Evolutionary conservation across 1,284 basidiomycete genomes (phyloP), one percentile per base, ranked within the genome.

Genomic region (Vanrija sp.): DNA sequence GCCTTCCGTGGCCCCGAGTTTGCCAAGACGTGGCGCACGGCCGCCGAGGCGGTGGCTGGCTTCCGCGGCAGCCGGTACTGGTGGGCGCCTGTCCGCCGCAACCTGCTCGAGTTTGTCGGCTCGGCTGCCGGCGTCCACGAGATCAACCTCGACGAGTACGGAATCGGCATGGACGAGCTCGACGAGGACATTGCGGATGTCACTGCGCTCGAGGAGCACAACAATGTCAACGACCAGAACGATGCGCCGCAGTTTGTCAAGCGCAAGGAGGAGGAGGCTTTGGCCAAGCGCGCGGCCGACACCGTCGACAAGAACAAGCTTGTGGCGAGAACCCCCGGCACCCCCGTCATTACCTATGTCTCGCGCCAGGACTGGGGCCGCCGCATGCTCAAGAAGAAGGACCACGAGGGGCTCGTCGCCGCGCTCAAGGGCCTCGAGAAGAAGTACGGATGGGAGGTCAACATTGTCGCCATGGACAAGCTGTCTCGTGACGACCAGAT

Each of bases 321-420:
- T 29, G 39, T 55, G 21, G 39, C 12, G 56, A 63, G 40, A 42
- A 51, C 25, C 38, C 53, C 64, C 15, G 68, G 68, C 29, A 75
- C 71, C 57, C 80, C 76, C 18, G 91, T 92, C 29, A 90, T 93
- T 74, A 92, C 89, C 10, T 92, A 93, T 68, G 83, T 94, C 60
- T 89, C 86, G 12, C 81, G 91, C 14, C 91, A 94, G 69, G 84
- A 81, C 10, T 92, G 90, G 89, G 87, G 85, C n/a, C 78, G 89
- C 18, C 81, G 91, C 25, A 78, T 79, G 78, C 63, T 80, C 49
- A 62, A 54, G 44, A 65, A 71, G 53, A 61, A 72, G 44, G 76
- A 76, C 49, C 77, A 80, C 58, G 71, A 76, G n/a, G 65, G 57
- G 39, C 63, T 80, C 42, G 78, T 79, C 38, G 63, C 65, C 52